Percentiles rank a stretch among this genome's conserved stretches.
phyloP scores from a whole-genome alignment of 2,329 filamentous ascomycete genomes.

The Neofusicoccum ribis region DNA sequence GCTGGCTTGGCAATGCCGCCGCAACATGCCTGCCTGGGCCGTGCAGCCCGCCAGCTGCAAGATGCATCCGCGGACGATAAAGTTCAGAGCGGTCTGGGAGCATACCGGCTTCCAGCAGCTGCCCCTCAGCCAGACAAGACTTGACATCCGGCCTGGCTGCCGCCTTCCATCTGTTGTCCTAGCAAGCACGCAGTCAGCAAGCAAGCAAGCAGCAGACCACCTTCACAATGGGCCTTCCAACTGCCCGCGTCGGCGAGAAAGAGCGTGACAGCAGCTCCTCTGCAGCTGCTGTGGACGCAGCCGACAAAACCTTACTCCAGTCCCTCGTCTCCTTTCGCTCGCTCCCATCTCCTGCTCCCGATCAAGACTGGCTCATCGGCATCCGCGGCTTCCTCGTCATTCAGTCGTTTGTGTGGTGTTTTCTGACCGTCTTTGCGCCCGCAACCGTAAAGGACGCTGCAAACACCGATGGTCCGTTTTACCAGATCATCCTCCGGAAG shows the following conservation, averaged over 20 bases:
- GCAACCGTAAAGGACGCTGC: slow-evolving; percentile 37
- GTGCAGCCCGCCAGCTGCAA: slow-evolving; percentile 12
- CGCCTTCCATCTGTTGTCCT: not conserved
- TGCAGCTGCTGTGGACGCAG: not conserved
- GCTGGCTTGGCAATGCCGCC: slow-evolving; percentile 6
- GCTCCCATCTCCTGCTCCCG: slow-evolving; percentile 16
- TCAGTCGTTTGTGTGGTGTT: slow-evolving; percentile 47
- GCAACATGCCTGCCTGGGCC: slow-evolving; percentile 9
- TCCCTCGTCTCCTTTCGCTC: slow-evolving; percentile 17
- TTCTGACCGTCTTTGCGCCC: slow-evolving; percentile 48
- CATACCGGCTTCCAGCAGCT: not conserved
- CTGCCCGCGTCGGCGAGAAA: not conserved
- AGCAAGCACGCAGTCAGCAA: not conserved
- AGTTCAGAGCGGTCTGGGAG: not conserved
- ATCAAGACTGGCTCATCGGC: slow-evolving; percentile 42
- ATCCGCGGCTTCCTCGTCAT: slow-evolving; percentile 47
- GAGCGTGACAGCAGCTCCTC: not conserved
- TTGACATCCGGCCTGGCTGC: not conserved
- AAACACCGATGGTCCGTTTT: slow-evolving; percentile 38
- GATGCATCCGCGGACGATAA: slow-evolving; percentile 1
- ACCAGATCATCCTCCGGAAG: slow-evolving; percentile 46
- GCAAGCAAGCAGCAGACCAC: not conserved
- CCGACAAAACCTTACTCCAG: not conserved
- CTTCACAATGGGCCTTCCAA: slow-evolving; percentile 11
- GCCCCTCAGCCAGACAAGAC: slow-evolving; percentile 1